Base-by-base conservation (phyloP, 1,284 basidiomycete species). In the Ganoderma leucocontextum region DNA sequence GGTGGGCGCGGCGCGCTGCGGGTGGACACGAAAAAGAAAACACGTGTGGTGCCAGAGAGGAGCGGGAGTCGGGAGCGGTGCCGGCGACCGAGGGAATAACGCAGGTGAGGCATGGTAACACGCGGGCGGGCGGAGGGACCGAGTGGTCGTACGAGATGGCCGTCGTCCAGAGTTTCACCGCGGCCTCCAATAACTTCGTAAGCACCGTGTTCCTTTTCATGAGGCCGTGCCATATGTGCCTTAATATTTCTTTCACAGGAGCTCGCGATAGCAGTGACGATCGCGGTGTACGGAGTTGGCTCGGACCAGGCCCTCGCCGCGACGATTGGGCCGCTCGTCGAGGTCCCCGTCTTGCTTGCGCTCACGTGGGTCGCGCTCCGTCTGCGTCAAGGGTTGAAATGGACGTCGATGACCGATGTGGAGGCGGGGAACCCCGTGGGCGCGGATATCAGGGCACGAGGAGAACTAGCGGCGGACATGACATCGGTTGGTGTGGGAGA, bases 251-350 rank as follows among this genome's bases (percentile, higher is more conserved):
- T 19, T 29, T 60, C 38, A 15, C 59, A 88, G 87, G 93, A 95
- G 79, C 84, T 96, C 0, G 94, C 95, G 0, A 96, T 96, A 66
- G 95, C 95, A 0, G 91, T 96, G 2, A 87, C 90, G 2, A 91
- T 96, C 42, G 90, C 93, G 0, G 87, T 91, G 0, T 96, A 91
- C 76, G 93, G 93, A 0, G 87, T 91, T 2, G 83, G 88, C 10
- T 92, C 90, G 0, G 87, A 91, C 66, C 90, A 95, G 77, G 92
- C 91, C 0, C 83, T 95, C 0, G 93, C 93, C 0, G 91, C 93
- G 7, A 94, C 93, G 0, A 89, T 92, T 35, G 93, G 93, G 0
- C 93, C 92, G 0, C 82, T 94, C 12, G 89, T 94, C 2, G 92
- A 95, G 78, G 92, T 91, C 0, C 95, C 94, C 0, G 93, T 95